phyloP scores from a whole-genome alignment of 495 filamentous ascomycete species.

The Aspergillus steynii region DNA sequence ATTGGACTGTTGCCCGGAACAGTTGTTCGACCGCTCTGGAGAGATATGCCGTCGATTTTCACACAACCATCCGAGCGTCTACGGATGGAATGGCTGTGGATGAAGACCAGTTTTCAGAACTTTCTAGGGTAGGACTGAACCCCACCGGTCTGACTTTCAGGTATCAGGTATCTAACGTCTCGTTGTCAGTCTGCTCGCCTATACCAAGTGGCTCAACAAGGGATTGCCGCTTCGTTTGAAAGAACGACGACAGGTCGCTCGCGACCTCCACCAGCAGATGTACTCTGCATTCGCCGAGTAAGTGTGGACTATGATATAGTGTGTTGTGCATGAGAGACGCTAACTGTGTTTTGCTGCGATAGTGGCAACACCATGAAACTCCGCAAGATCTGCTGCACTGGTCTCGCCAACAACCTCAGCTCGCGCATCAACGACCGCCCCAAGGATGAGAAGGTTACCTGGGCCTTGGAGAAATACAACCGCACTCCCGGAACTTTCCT shows the following conservation, averaged over 20 bases:
- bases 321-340: not conserved
- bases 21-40: constrained; percentile 59
- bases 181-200: constrained; percentile 41
- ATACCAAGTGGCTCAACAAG: constrained; percentile 36
- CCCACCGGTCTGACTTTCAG: not conserved
- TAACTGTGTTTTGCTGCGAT: not conserved
- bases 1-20: constrained; percentile 57
- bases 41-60: constrained; percentile 58
- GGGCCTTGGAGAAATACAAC: constrained; percentile 67
- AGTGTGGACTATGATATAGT: constrained; percentile 19
- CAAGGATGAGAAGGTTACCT: constrained; percentile 51
- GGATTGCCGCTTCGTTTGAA: constrained; percentile 42
- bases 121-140: constrained; percentile 37
- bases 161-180: constrained; percentile 21
- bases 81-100: constrained; percentile 47
- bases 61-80: constrained; percentile 41
- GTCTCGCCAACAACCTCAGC: constrained; percentile 57
- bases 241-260: constrained; percentile 40
- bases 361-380: constrained; percentile 61
- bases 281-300: constrained; percentile 69
- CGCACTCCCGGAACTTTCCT: constrained; percentile 47
- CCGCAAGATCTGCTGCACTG: constrained; percentile 57
- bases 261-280: constrained; percentile 65
- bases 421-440: constrained; percentile 57
- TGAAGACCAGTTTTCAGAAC: constrained; percentile 42